These are phyloP conservation scores for Fusarium algeriense DNA, from an alignment of 2,329 filamentous ascomycete species.

Conservation along the genomic window DNA sequence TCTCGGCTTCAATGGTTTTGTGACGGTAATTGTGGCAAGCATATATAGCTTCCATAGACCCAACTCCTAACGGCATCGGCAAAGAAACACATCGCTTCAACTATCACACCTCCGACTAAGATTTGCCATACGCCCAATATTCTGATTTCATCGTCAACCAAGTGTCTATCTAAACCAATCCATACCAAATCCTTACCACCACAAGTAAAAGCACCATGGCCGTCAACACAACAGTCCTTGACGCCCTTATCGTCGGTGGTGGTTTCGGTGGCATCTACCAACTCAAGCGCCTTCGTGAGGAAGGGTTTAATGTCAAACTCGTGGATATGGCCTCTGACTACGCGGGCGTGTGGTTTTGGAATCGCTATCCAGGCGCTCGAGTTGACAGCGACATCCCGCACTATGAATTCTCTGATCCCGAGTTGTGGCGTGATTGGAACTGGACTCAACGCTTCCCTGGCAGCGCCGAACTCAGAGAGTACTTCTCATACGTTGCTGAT, in stretches of 20 bases:
- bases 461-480: neutral
- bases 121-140: neutral
- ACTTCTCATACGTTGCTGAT: conserved; percentile 6
- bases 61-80: accelerated
- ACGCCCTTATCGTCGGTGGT: neutral
- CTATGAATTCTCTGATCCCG: neutral
- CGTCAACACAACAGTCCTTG: neutral
- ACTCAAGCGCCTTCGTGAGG: neutral
- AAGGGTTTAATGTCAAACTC: neutral
- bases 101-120: accelerated
- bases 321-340: neutral
- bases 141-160: accelerated
- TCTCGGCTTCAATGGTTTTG: no score
- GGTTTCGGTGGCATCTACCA: conserved; percentile 1
- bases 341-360: conserved; percentile 1
- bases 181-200: neutral
- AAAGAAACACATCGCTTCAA: neutral
- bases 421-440: neutral
- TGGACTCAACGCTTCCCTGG: neutral
- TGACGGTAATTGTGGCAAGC: neutral
- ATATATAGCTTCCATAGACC: neutral
- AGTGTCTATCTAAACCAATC: neutral
- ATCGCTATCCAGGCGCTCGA: neutral
- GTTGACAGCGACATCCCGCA: neutral
- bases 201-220: neutral